Conservation (phyloP, 345 rosid genomes). For the Mallotus nudiflorus region DNA sequence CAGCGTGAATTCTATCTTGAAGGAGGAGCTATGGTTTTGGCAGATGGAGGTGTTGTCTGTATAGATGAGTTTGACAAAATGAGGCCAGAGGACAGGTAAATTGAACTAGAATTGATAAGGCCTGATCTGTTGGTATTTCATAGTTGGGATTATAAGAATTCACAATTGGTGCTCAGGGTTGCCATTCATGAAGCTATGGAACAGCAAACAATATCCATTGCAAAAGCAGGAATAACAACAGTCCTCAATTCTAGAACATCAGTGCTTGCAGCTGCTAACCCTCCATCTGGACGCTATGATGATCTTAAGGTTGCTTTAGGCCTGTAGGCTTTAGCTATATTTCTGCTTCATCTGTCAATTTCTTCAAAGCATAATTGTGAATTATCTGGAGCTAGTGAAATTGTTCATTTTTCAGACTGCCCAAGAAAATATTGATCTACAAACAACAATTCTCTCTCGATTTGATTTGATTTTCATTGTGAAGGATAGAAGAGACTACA, state of each 20-base stretch:
- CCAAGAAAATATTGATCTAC: constrained; percentile 94
- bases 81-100: constrained; percentile 97
- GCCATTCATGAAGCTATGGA: constrained; percentile 99
- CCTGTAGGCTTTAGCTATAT: constrained; percentile 10
- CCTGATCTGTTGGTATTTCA: background rate
- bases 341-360: background rate
- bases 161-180: constrained; percentile 52
- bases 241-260: constrained; percentile 97
- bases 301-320: constrained; percentile 99
- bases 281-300: constrained; percentile 96
- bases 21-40: constrained; percentile 99
- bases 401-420: constrained; percentile 58
- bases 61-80: constrained; percentile 98
- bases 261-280: constrained; percentile 98
- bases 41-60: constrained; percentile 97
- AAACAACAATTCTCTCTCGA: constrained; percentile 93
- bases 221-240: constrained; percentile 98
- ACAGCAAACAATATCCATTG: constrained; percentile 97
- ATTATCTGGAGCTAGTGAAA: constrained; percentile 18
- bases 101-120: background rate
- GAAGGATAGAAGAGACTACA: constrained; percentile 81
- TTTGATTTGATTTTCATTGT: constrained; percentile 95
- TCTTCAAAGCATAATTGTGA: constrained; percentile 3
- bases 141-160: constrained; percentile 1
- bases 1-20: constrained; percentile 98